Conservation (phyloP, 1,284 basidiomycete genomes). For the Sporisorium reilianum region DNA sequence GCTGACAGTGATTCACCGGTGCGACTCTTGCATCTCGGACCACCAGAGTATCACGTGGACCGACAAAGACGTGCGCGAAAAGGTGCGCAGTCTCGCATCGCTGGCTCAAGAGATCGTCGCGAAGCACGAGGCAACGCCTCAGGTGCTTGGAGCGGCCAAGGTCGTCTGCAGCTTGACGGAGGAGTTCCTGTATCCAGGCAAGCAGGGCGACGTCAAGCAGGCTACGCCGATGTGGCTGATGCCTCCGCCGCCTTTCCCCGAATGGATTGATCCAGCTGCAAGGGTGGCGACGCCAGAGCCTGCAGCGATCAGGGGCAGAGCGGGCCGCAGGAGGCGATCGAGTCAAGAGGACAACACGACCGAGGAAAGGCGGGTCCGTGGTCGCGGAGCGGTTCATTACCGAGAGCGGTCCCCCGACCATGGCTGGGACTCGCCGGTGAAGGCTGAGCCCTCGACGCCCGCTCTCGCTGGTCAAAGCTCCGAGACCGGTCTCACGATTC, state of each 20-base stretch:
- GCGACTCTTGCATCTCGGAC: conserved; percentile 6
- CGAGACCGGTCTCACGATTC: conserved; percentile 6
- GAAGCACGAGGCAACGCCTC: not conserved
- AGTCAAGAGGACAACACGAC: not conserved
- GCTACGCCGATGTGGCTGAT: conserved; percentile 16
- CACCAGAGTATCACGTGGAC: not conserved
- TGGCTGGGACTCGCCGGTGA: not conserved
- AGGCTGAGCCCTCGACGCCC: not conserved
- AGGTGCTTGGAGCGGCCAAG: conserved; percentile 12
- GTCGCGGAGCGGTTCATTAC: conserved; percentile 6
- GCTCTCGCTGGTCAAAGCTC: not conserved
- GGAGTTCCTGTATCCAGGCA: not conserved
- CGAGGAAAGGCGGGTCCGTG: conserved; percentile 4
- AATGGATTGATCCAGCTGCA: not conserved
- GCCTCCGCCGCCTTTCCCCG: conserved; percentile 12
- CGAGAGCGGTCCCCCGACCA: not conserved
- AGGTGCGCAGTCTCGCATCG: not conserved
- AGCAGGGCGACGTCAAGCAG: not conserved
- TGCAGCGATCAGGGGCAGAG: not conserved
- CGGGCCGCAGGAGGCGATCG: not conserved
- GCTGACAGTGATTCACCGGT: conserved; percentile 13
- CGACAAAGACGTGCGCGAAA: not conserved
- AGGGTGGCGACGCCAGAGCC: not conserved
- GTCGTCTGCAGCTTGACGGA: not conserved
- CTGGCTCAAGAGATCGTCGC: conserved; percentile 1